Evolutionary conservation across 257 asterid genomes (phyloP), one percentile per base, ranked within the genome.

Genomic region (Jaltomata sinuosa): DNA sequence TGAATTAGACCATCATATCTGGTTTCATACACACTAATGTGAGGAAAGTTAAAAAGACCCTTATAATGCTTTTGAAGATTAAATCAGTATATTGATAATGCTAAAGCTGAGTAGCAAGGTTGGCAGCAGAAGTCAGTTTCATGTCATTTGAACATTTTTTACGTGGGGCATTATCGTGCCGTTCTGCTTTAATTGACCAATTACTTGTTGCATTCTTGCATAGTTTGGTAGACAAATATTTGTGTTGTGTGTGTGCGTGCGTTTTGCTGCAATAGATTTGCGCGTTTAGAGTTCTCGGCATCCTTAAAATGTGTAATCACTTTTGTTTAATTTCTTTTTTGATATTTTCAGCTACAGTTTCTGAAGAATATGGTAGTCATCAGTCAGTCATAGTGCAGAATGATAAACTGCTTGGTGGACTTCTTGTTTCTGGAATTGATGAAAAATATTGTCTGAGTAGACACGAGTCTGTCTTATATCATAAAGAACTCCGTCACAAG

Each of bases 371-470:
- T 8, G 80, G 82, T 78, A 34, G 79, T 81, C 52, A 88, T 45
- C 84, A 31, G 45, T 92, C 89, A 0, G 87, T 82, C 62, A 86
- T 80, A 77, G 86, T 79, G 40, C 88, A 72, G n/a, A 72, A 86
- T 8, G 97, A 92, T 84, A 88, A 87, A 71, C 91, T 92, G 36
- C 91, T 92, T 2, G 92, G 93, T 8, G 91, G 93, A 74, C 97
- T 94, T 80, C 94, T 94, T 22, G 89, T 93, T 0, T 36, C 87
- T 15, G 97, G 94, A 62, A 89, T 93, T 15, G 94, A 93, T 32
- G 89, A 89, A 85, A 82, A 55, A 42, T 91, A 95, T 53, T 96
- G 98, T 89, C 85, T 83, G 8, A 96, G 99, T 85, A 91, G 98
- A 84, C 85, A 90, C 42, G 90, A 92, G 21, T 91, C 95, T 1